Conservation (phyloP, 1,284 basidiomycete species). For the Boletus sp. region DNA sequence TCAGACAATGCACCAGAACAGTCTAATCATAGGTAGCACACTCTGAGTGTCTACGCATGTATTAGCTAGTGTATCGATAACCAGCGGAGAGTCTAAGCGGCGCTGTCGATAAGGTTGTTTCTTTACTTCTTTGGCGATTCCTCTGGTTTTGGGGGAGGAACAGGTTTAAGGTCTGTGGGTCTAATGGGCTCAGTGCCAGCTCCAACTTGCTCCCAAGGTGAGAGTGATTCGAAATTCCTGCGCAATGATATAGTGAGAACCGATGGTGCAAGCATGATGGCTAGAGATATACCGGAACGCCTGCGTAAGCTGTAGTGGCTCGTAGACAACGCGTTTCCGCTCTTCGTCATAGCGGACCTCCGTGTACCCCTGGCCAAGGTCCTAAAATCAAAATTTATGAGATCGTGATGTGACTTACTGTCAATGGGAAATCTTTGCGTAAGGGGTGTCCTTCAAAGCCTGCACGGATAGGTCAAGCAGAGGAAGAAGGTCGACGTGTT, state of each 20-base stretch:
- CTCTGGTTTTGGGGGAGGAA: conserved; percentile 64
- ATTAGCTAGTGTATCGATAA: conserved; percentile 16
- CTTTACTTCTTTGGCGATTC: conserved; percentile 60
- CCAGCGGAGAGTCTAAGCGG: conserved; percentile 1
- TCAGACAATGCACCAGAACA: conserved; percentile 8
- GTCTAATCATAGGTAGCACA: conserved; percentile 13
- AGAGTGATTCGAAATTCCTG: conserved; percentile 91
- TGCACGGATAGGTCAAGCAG: conserved; percentile 31
- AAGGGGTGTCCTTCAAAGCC: conserved; percentile 98
- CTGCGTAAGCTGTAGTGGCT: conserved; percentile 96
- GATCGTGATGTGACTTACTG: conserved; percentile 48
- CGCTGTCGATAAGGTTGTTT: not conserved
- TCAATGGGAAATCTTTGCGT: conserved; percentile 97
- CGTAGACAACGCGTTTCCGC: conserved; percentile 96
- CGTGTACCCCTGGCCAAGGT: conserved; percentile 74
- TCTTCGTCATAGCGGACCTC: conserved; percentile 99
- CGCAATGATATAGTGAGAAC: conserved; percentile 5
- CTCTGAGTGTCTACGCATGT: conserved; percentile 9
- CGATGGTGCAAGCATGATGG: not conserved
- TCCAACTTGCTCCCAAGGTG: conserved; percentile 97
- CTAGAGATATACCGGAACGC: conserved; percentile 77
- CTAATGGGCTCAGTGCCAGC: conserved; percentile 71
- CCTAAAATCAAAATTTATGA: not conserved
- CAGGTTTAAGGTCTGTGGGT: conserved; percentile 66
- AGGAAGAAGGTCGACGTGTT: not conserved